These are phyloP conservation scores for Sporothrix schenckii DNA, from an alignment of 2,329 filamentous ascomycete species.

Conservation along the genomic window DNA sequence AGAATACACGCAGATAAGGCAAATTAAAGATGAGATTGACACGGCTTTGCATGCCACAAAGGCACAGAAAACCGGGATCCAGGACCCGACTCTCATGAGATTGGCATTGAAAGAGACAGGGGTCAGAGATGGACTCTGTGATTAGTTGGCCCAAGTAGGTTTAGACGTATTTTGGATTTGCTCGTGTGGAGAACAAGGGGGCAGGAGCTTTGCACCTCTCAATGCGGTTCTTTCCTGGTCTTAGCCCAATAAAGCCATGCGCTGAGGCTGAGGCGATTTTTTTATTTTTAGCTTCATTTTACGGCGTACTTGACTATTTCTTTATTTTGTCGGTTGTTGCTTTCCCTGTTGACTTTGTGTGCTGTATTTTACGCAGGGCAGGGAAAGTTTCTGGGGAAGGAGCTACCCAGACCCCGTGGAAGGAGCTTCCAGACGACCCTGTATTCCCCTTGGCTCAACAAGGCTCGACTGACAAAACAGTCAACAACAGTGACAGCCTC, in stretches of 20 bases:
- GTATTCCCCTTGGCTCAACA: neutral
- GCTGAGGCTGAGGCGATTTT: conserved; percentile 1
- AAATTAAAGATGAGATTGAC: no score
- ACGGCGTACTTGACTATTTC: conserved; percentile 11
- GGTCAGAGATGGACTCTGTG: neutral
- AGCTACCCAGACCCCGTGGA: neutral
- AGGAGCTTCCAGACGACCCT: no score
- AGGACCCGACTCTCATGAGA: no score
- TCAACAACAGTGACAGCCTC: no score
- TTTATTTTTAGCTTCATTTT: conserved; percentile 25
- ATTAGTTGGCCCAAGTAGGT: conserved; percentile 25
- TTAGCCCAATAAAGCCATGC: neutral
- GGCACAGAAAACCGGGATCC: no score
- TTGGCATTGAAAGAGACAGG: neutral
- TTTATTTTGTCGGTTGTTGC: conserved; percentile 12
- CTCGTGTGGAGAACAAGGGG: neutral
- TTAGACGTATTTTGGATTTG: conserved; percentile 11
- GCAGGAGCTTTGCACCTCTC: neutral
- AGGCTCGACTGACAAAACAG: no score
- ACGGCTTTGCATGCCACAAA: no score
- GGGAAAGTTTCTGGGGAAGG: conserved; percentile 2
- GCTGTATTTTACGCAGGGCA: conserved; percentile 15
- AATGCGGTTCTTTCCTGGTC: conserved; percentile 12
- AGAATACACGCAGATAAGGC: neutral
- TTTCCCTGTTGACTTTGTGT: neutral